A percentile compares a stretch with the other conserved stretches of the same genome.
These are phyloP conservation scores for Entamoeba moshkovskii DNA, from an alignment of 208 protist genomes.

Conservation along the genomic window DNA sequence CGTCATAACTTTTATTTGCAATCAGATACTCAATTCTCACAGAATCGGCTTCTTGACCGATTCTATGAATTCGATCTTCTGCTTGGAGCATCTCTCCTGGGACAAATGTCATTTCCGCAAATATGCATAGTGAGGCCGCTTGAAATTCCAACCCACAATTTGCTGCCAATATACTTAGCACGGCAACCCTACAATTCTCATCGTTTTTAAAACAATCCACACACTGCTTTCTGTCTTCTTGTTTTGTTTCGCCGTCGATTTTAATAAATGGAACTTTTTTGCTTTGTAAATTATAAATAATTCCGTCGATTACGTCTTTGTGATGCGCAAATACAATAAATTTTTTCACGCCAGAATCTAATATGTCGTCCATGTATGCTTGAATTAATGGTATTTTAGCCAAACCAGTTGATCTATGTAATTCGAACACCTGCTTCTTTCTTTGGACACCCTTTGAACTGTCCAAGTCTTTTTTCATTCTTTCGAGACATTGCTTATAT, in stretches of 20 bases:
- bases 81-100: conserved; percentile 15
- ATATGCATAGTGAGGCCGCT: background rate
- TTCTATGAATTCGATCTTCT: conserved; percentile 24
- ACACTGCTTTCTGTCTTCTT: background rate
- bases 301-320: conserved; percentile 1
- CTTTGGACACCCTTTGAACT: background rate
- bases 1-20: conserved; percentile 17
- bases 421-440: background rate
- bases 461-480: background rate
- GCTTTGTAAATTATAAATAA: background rate
- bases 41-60: conserved; percentile 12
- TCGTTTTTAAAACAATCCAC: background rate
- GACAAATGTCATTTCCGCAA: conserved; percentile 17
- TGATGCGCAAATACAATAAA: conserved; percentile 26
- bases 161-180: background rate
- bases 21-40: conserved; percentile 13
- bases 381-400: conserved; percentile 3
- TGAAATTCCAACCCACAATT: conserved; percentile 9
- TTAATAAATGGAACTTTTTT: background rate
- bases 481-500: background rate
- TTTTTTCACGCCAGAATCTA: background rate
- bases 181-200: background rate
- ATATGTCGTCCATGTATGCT: background rate
- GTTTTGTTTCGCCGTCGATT: conserved; percentile 15
- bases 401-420: background rate